phyloP scores from a whole-genome alignment of 257 asterid genomes.

The Craterostigma plantagineum region DNA sequence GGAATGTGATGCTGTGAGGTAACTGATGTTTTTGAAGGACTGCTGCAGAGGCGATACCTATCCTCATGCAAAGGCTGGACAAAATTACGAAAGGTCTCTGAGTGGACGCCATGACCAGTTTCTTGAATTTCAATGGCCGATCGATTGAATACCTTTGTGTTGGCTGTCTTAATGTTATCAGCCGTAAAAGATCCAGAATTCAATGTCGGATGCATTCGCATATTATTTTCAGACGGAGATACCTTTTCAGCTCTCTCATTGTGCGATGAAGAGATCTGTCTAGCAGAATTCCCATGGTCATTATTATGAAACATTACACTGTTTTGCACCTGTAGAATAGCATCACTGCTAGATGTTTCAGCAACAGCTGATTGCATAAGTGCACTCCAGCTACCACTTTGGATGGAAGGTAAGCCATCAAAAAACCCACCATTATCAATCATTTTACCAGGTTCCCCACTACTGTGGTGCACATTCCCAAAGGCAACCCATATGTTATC shows the following conservation, averaged over 20 bases:
- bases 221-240: constrained; percentile 13
- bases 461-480: constrained; percentile 21
- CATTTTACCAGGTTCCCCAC: constrained; percentile 25
- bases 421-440: constrained; percentile 22
- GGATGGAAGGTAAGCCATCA: constrained; percentile 30
- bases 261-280: constrained; percentile 14
- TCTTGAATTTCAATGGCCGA: constrained; percentile 20
- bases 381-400: constrained; percentile 77
- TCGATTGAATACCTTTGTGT: constrained; percentile 18
- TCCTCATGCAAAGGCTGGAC: constrained; percentile 15
- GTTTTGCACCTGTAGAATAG: constrained; percentile 33
- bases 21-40: constrained; percentile 16
- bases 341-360: constrained; percentile 42
- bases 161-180: constrained; percentile 14
- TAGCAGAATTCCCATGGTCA: constrained; percentile 14
- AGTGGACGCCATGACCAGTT: constrained; percentile 16
- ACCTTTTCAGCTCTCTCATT: constrained; percentile 24
- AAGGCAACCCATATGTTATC: constrained; percentile 53
- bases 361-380: constrained; percentile 80
- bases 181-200: constrained; percentile 18
- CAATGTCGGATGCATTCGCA: constrained; percentile 17
- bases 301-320: constrained; percentile 31
- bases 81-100: constrained; percentile 21
- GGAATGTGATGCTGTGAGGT: constrained; percentile 17
- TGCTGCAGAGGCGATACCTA: constrained; percentile 18